Evolutionary conservation across 441 rosid species (phyloP).

Genomic region (Euphorbia schlechtendalii): DNA sequence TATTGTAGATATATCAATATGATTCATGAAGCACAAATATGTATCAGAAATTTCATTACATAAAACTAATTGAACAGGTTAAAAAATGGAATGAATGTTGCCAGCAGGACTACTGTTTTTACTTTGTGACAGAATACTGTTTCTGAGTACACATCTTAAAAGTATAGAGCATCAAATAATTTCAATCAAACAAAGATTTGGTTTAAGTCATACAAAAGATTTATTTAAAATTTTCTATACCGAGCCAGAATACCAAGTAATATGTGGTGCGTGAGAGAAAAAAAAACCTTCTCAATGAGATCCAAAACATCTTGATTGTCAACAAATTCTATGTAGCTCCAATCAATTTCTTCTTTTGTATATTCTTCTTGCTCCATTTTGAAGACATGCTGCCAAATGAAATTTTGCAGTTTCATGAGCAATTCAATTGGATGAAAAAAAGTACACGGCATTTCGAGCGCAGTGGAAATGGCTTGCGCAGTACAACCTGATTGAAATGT

Average conservation of each 20-base stretch:
- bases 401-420: slow-evolving; percentile 12
- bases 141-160: background rate
- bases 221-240: background rate
- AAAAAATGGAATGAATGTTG: background rate
- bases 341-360: slow-evolving; percentile 85
- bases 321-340: slow-evolving; percentile 98
- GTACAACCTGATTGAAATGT: slow-evolving; percentile 90
- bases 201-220: background rate
- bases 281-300: slow-evolving; percentile 84
- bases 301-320: slow-evolving; percentile 92
- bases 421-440: slow-evolving; percentile 19
- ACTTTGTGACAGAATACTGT: background rate
- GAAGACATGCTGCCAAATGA: slow-evolving; percentile 76
- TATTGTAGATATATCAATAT: background rate
- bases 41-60: background rate
- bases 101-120: background rate
- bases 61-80: background rate
- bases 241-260: background rate
- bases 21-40: background rate
- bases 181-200: background rate
- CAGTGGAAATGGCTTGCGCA: background rate
- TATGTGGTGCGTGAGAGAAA: background rate
- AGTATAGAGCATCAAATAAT: background rate
- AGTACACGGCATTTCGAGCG: slow-evolving; percentile 9
- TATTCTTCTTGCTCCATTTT: slow-evolving; percentile 99